phyloP scores from a whole-genome alignment of 305 asterid genomes.

The Fraxinus angustifolia region DNA sequence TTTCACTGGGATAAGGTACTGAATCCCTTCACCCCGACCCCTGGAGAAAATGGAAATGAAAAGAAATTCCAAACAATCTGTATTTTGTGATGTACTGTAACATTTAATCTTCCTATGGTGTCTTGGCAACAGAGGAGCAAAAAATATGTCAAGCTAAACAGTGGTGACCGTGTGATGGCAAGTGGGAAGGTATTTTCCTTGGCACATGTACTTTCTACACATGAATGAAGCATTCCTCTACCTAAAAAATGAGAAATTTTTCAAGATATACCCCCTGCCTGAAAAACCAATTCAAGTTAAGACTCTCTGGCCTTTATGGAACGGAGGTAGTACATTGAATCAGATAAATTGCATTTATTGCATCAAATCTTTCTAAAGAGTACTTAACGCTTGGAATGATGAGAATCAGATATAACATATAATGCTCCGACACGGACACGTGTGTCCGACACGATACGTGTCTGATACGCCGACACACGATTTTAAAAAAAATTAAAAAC shows the following conservation, averaged over 20 bases:
- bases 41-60: not conserved
- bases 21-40: not conserved
- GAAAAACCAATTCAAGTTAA: not conserved
- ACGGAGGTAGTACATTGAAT: not conserved
- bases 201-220: slow-evolving; percentile 6
- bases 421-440: too few relatives aligned
- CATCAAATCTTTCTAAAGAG: not conserved
- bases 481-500: too few relatives aligned
- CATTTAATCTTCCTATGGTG: slow-evolving; percentile 14
- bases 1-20: slow-evolving; percentile 95
- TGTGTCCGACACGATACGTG: too few relatives aligned
- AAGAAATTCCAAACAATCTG: not conserved
- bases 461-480: too few relatives aligned
- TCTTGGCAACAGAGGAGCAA: slow-evolving; percentile 71
- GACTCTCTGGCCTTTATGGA: not conserved
- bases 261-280: not conserved
- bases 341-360: not conserved
- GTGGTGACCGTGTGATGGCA: slow-evolving; percentile 90
- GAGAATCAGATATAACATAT: not conserved
- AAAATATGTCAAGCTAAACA: slow-evolving; percentile 85
- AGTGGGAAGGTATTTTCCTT: slow-evolving; percentile 76
- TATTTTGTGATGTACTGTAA: not conserved
- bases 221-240: not conserved
- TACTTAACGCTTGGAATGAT: not conserved
- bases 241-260: not conserved